Evolutionary conservation across 2,329 filamentous ascomycete species (phyloP).

Genomic region (Epichloe festucae): DNA sequence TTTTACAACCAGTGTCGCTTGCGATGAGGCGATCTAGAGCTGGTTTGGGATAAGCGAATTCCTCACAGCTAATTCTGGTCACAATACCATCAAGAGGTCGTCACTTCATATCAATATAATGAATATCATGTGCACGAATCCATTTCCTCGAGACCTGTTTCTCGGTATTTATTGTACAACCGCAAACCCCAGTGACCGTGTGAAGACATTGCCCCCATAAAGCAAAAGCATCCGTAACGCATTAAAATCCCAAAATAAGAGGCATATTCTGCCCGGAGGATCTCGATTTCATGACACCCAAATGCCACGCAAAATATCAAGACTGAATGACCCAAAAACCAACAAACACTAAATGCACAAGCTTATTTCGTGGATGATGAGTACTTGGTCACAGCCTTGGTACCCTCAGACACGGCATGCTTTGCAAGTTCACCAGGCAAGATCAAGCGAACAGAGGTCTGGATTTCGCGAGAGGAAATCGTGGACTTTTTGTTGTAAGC

Average conservation of each 20-base stretch:
- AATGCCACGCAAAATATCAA: slow-evolving; percentile 42
- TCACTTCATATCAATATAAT: background rate
- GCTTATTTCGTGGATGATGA: slow-evolving; percentile 97
- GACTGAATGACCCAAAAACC: slow-evolving; percentile 35
- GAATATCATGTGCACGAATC: slow-evolving; percentile 45
- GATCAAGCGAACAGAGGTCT: slow-evolving; percentile 97
- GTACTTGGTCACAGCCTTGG: slow-evolving; percentile 99
- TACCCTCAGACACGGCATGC: slow-evolving; percentile 98
- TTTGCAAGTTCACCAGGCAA: slow-evolving; percentile 97
- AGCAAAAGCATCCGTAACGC: slow-evolving; percentile 61
- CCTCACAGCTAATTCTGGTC: background rate
- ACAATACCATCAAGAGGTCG: background rate
- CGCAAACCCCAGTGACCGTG: slow-evolving; percentile 56
- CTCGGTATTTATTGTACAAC: slow-evolving; percentile 60
- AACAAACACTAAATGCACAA: slow-evolving; percentile 37
- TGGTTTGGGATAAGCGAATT: slow-evolving; percentile 50
- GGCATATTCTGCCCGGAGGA: slow-evolving; percentile 26
- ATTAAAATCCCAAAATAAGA: slow-evolving; percentile 46
- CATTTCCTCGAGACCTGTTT: slow-evolving; percentile 49
- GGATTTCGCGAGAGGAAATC: slow-evolving; percentile 98
- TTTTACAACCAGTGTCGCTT: slow-evolving; percentile 72
- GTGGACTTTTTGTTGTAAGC: slow-evolving; percentile 99
- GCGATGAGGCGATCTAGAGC: slow-evolving; percentile 78
- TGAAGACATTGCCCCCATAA: slow-evolving; percentile 57
- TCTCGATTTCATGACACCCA: slow-evolving; percentile 44